Percentiles rank a stretch among this genome's conserved stretches.
Conservation (phyloP, 176 grass and related monocot genomes). For the Calamus simplicifolius region DNA sequence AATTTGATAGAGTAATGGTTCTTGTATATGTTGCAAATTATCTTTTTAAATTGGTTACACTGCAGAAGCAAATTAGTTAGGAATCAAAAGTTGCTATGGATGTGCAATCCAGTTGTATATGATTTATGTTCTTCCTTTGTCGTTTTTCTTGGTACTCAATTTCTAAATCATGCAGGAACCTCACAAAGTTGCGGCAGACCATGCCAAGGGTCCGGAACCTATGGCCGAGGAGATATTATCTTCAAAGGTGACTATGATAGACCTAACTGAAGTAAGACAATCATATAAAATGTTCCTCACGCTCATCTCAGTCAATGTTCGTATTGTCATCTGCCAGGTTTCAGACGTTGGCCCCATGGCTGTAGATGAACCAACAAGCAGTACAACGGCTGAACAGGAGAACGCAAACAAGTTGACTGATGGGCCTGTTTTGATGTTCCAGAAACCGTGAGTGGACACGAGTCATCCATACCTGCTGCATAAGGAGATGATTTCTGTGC, state of each 20-base stretch:
- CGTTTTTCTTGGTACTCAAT: neutral
- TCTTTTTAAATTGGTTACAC: neutral
- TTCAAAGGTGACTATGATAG: conserved; percentile 2
- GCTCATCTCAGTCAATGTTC: conserved; percentile 2
- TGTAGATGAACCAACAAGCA: conserved; percentile 35
- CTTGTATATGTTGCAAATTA: too few relatives aligned
- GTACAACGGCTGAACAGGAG: conserved; percentile 28
- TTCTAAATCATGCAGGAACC: conserved; percentile 1
- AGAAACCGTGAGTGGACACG: conserved; percentile 20
- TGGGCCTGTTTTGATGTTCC: conserved; percentile 10
- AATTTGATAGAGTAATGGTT: too few relatives aligned
- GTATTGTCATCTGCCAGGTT: conserved; percentile 6
- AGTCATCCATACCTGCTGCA: too few relatives aligned
- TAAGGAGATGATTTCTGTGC: too few relatives aligned
- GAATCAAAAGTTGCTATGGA: too few relatives aligned
- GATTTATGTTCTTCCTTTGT: neutral
- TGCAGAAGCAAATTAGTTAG: neutral
- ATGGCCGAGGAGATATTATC: conserved; percentile 10
- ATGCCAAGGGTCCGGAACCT: neutral
- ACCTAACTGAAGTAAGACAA: conserved; percentile 1
- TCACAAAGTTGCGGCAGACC: conserved; percentile 7
- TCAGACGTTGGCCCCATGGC: conserved; percentile 32
- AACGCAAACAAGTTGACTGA: conserved; percentile 30
- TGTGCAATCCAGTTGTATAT: neutral
- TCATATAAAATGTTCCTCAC: neutral